Percentiles rank a stretch among this genome's conserved stretches.
Evolutionary conservation across 306 rosid genomes (phyloP).

Genomic region (Datisca glomerata): DNA sequence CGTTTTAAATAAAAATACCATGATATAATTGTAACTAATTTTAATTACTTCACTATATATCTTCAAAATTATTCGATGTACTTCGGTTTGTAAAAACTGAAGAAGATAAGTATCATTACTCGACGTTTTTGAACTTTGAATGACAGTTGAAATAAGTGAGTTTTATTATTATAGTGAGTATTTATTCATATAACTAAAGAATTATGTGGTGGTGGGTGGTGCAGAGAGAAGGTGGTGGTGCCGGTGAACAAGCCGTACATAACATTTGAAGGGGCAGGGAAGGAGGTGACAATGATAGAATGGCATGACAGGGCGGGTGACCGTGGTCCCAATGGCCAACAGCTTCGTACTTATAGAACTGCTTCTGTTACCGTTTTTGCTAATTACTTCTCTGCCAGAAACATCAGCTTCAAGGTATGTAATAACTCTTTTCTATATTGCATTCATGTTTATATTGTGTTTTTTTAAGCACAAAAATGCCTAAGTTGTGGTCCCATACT

Average conservation of each 20-base stretch:
- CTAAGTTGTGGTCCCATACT: too few relatives aligned
- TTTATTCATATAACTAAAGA: too few relatives aligned
- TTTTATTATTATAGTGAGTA: too few relatives aligned
- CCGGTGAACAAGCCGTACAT: constrained; percentile 75
- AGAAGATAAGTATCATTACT: too few relatives aligned
- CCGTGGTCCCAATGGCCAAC: constrained; percentile 80
- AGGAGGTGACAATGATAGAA: constrained; percentile 62
- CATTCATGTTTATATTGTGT: neutral
- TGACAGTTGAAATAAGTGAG: too few relatives aligned
- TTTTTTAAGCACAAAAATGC: too few relatives aligned
- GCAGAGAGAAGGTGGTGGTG: constrained; percentile 84
- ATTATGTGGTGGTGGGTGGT: neutral
- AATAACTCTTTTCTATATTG: neutral
- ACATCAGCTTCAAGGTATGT: constrained; percentile 70
- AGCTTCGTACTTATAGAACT: constrained; percentile 73
- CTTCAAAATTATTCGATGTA: too few relatives aligned
- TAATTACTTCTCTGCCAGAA: constrained; percentile 64
- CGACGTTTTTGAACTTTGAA: too few relatives aligned
- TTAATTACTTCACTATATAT: too few relatives aligned
- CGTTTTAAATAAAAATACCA: too few relatives aligned
- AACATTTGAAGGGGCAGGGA: constrained; percentile 71
- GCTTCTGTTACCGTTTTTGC: constrained; percentile 82
- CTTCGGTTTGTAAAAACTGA: too few relatives aligned
- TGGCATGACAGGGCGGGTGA: constrained; percentile 92
- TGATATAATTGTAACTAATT: too few relatives aligned